Evolutionary conservation across 768 basidiomycete species (phyloP).

Genomic region (Antrodiella citrinella): DNA sequence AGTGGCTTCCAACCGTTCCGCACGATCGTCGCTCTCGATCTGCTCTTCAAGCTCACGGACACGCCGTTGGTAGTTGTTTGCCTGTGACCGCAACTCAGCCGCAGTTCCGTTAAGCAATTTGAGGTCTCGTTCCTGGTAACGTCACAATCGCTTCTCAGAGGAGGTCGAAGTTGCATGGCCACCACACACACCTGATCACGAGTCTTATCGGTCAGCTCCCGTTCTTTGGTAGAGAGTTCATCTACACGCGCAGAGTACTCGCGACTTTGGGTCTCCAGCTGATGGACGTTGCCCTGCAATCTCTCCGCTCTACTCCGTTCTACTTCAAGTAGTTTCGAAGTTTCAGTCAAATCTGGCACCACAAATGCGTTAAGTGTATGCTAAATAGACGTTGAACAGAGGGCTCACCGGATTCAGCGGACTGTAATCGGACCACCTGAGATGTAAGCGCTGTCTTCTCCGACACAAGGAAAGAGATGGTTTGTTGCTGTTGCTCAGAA

Average conservation of each 20-base stretch:
- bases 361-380: too few relatives aligned
- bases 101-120: slow-evolving; percentile 51
- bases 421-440: slow-evolving; percentile 23
- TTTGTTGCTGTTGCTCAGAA: slow-evolving; percentile 28
- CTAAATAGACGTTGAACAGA: not conserved
- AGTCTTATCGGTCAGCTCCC: slow-evolving; percentile 38
- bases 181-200: slow-evolving; percentile 42
- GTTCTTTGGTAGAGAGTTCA: slow-evolving; percentile 41
- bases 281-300: slow-evolving; percentile 27
- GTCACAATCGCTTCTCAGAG: not conserved
- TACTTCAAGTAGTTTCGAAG: slow-evolving; percentile 14
- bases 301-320: slow-evolving; percentile 14
- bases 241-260: slow-evolving; percentile 31
- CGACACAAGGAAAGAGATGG: slow-evolving; percentile 30
- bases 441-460: slow-evolving; percentile 28
- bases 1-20: slow-evolving; percentile 63
- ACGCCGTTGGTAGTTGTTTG: slow-evolving; percentile 45
- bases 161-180: not conserved
- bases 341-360: slow-evolving; percentile 18
- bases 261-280: slow-evolving; percentile 33
- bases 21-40: slow-evolving; percentile 76
- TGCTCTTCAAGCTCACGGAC: slow-evolving; percentile 74
- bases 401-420: slow-evolving; percentile 22
- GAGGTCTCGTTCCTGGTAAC: slow-evolving; percentile 64
- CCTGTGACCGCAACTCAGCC: slow-evolving; percentile 43